Evolutionary conservation across 1,139 yeast genomes (phyloP).

Genomic region (Yamadazyma buinensis): DNA sequence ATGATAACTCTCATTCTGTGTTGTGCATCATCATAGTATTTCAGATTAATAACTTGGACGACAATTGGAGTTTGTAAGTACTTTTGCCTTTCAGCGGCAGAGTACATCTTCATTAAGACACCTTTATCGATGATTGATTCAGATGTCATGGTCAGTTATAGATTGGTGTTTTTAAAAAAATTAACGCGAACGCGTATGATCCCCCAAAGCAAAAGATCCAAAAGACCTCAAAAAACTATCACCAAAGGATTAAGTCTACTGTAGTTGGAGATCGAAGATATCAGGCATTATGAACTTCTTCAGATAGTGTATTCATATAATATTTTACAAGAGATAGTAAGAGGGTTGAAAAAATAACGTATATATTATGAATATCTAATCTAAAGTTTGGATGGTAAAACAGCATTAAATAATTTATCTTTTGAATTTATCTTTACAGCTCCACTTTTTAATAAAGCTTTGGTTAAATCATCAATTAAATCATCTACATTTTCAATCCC

Average conservation of each 20-base stretch:
- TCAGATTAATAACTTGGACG: slow-evolving; percentile 46
- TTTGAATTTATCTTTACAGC: slow-evolving; percentile 44
- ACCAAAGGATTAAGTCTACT: too few relatives aligned
- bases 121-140: slow-evolving; percentile 18
- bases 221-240: too few relatives aligned
- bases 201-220: too few relatives aligned
- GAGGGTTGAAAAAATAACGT: too few relatives aligned
- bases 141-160: slow-evolving; percentile 6
- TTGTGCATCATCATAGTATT: slow-evolving; percentile 38
- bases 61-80: slow-evolving; percentile 30
- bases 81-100: slow-evolving; percentile 20
- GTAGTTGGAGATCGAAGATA: too few relatives aligned
- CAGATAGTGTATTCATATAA: too few relatives aligned
- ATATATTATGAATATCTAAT: too few relatives aligned
- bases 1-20: slow-evolving; percentile 51
- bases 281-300: too few relatives aligned
- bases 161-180: not conserved
- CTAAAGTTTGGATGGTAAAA: slow-evolving; percentile 20
- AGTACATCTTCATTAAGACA: slow-evolving; percentile 25
- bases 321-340: too few relatives aligned
- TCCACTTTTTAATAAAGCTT: slow-evolving; percentile 66
- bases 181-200: slow-evolving; percentile 6
- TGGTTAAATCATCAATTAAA: slow-evolving; percentile 67
- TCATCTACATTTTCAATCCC: slow-evolving; percentile 75
- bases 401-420: slow-evolving; percentile 43